Evolutionary conservation across 352 stramenopile genomes (phyloP), one percentile per base, ranked within the genome.

Genomic region (Globisporangium barbulae): DNA sequence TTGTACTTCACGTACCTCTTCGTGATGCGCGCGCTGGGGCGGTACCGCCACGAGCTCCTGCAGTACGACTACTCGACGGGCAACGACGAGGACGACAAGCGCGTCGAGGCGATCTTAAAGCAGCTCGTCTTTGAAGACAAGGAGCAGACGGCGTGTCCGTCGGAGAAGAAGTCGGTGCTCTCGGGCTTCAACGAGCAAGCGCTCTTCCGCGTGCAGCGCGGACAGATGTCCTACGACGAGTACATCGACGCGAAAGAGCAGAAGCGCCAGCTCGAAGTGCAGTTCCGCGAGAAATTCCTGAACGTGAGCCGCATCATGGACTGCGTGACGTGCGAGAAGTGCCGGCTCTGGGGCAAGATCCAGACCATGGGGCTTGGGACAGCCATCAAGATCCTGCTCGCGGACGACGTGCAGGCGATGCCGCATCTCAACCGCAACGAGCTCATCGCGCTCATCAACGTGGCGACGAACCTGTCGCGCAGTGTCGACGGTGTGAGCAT

Each of bases 301-400:
- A 99, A 99, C 76, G 94, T 99, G 60, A 97, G 81, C 22, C 89
- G 86, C 56, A 99, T 99, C 72, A 96, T 99, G 78, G 97, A 99
- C 79, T 99, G 97, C 74, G 97, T 99, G 37, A 97, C 96, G 54
- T 99, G 97, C 75, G 96, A 99, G 65, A 98, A 98, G 73, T 99
- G 97, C 76, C 97, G 97, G 10, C 78, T 99, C 3, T 98, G 98
- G 86, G 97, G 97, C 17, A 99, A 99, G 78, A 79, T 99, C 58
- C 92, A 98, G 65, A 98, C 98, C 55, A 83, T 99, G 70, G 97
- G 97, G 41, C 85, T 99, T 54, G 97, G 97, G 31, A 98, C 97
- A 7, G 96, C 96, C 25, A 88, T 99, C 55, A 99, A 99, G 76
- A 98, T 99, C 69, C 74, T 99, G 48, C 94, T 99, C 28, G 79